phyloP scores from a whole-genome alignment of 345 rosid species.

The Populus ilicifolia region DNA sequence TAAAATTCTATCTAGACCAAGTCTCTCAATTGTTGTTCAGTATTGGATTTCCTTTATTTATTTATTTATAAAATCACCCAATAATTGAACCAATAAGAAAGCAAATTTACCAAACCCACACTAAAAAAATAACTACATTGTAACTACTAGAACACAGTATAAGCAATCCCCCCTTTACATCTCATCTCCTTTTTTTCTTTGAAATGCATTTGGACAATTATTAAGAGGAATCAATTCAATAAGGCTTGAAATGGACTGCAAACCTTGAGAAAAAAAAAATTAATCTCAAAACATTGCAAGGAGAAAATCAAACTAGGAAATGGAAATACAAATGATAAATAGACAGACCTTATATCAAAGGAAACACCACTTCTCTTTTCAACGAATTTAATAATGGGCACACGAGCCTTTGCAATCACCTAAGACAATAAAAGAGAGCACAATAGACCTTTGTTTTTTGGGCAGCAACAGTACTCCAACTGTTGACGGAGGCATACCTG shows the following conservation, averaged over 20 bases:
- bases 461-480: not conserved
- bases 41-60: no score
- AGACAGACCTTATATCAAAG: constrained; percentile 72
- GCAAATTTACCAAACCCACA: not conserved
- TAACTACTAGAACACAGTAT: not conserved
- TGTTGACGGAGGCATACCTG: constrained; percentile 39
- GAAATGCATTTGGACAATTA: no score
- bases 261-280: not conserved
- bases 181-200: no score
- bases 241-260: not conserved
- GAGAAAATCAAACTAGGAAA: not conserved
- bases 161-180: no score
- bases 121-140: not conserved
- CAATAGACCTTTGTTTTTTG: constrained; percentile 1
- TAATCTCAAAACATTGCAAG: not conserved
- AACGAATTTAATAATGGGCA: constrained; percentile 86
- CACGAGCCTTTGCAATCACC: constrained; percentile 94
- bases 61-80: no score
- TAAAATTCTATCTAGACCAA: not conserved
- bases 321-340: constrained; percentile 4
- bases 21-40: not conserved
- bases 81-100: not conserved
- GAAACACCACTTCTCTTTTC: constrained; percentile 78
- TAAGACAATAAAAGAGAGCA: constrained; percentile 22
- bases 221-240: not conserved